These are phyloP conservation scores for Clavispora vitiphila DNA, from an alignment of 805 yeast species.

Conservation along the genomic window DNA sequence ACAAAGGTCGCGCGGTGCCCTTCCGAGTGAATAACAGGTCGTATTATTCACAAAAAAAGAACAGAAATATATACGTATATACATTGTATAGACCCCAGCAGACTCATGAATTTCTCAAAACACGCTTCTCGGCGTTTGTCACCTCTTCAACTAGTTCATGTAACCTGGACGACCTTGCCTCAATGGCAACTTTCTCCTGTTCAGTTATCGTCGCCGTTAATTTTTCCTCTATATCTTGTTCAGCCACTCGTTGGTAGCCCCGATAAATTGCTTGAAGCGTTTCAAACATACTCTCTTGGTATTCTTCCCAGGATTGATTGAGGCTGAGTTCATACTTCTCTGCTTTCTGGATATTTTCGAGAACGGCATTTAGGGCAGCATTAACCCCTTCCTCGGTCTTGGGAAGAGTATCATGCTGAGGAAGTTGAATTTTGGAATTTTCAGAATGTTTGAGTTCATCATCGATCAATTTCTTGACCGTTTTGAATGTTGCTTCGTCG, in stretches of 20 bases:
- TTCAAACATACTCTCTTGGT: not conserved
- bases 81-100: too few species aligned
- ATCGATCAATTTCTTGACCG: conserved; percentile 18
- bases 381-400: conserved; percentile 2
- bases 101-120: not conserved
- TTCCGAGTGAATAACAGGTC: too few species aligned
- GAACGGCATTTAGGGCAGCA: not conserved
- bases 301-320: conserved; percentile 5
- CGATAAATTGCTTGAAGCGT: not conserved
- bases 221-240: conserved; percentile 15
- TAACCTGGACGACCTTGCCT: conserved; percentile 15
- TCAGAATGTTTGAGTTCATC: conserved; percentile 3
- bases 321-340: conserved; percentile 7
- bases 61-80: too few species aligned
- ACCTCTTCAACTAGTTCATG: conserved; percentile 21
- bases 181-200: conserved; percentile 18
- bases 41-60: too few species aligned
- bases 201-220: conserved; percentile 4
- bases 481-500: conserved; percentile 21
- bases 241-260: conserved; percentile 3
- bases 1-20: too few species aligned
- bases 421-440: conserved; percentile 4
- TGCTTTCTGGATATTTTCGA: conserved; percentile 3
- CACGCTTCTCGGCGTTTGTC: conserved; percentile 8
- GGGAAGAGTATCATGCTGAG: conserved; percentile 13